These are phyloP conservation scores for Elaphomyces granulatus DNA, from an alignment of 495 filamentous ascomycete genomes.

Conservation along the genomic window DNA sequence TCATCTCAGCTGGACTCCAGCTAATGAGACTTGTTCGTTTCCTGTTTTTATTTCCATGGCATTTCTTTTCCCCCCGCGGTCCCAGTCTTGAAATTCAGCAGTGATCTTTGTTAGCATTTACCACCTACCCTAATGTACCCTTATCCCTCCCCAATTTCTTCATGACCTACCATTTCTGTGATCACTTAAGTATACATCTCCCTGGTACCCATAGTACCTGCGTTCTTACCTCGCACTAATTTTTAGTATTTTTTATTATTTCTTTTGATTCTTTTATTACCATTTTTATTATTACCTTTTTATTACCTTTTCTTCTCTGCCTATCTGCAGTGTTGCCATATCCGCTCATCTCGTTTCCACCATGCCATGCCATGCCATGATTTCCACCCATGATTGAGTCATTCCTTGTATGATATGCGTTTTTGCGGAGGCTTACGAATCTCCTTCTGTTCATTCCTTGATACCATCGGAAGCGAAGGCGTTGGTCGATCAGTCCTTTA, in stretches of 20 bases:
- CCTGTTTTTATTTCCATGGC: too few species aligned
- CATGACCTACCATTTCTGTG: too few species aligned
- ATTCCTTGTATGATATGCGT: conserved; percentile 6
- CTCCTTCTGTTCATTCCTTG: conserved; percentile 27
- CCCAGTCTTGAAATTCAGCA: too few species aligned
- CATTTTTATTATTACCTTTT: conserved; percentile 1
- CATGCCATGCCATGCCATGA: conserved; percentile 1
- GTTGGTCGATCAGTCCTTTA: conserved; percentile 11
- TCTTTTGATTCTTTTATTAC: background rate
- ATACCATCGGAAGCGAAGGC: conserved; percentile 17
- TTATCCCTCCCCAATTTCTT: too few species aligned
- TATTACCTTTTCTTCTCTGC: conserved; percentile 2
- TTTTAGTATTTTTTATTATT: background rate
- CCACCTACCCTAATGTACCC: too few species aligned
- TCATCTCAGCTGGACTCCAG: background rate
- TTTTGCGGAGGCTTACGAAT: conserved; percentile 4
- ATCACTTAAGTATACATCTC: too few species aligned
- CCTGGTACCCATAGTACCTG: too few species aligned
- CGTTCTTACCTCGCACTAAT: too few species aligned
- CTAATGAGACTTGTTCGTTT: too few species aligned
- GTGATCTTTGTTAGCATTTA: too few species aligned
- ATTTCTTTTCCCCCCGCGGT: too few species aligned
- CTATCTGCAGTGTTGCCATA: conserved; percentile 5
- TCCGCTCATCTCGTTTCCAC: conserved; percentile 5
- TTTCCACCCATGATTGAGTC: conserved; percentile 1